Percentiles rank a stretch among this genome's conserved stretches.
Conservation (phyloP, 495 filamentous ascomycete species). For the Cercophora sp. region DNA sequence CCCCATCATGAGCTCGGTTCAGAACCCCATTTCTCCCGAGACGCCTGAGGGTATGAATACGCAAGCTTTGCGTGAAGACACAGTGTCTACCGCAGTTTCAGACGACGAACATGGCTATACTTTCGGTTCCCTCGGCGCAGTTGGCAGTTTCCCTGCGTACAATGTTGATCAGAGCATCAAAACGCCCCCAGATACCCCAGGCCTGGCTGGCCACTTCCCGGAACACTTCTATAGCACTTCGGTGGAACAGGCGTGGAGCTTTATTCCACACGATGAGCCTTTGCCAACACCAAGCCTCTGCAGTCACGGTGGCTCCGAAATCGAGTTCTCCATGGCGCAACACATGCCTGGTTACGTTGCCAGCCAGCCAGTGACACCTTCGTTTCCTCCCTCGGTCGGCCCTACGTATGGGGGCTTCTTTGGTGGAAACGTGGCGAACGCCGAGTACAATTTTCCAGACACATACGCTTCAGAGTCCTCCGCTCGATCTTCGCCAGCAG, state of each 20-base stretch:
- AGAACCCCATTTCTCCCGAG: constrained; percentile 33
- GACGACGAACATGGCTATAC: constrained; percentile 36
- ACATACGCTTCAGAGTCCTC: constrained; percentile 39
- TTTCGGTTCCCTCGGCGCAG: constrained; percentile 23
- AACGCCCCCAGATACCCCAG: constrained; percentile 46
- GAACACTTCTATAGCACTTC: constrained; percentile 29
- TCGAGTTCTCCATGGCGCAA: constrained; percentile 36
- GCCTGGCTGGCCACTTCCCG: constrained; percentile 30
- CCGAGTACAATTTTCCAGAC: constrained; percentile 42
- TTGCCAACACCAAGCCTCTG: constrained; percentile 42
- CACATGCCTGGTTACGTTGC: constrained; percentile 38
- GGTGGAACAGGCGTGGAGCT: constrained; percentile 29
- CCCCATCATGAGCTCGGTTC: constrained; percentile 31
- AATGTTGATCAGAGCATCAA: constrained; percentile 36
- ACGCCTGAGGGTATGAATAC: constrained; percentile 21
- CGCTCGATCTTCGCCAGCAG: constrained; percentile 38
- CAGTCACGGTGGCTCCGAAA: constrained; percentile 38
- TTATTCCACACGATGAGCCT: constrained; percentile 37
- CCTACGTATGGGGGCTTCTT: constrained; percentile 32
- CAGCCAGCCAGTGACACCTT: constrained; percentile 41
- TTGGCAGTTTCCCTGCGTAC: constrained; percentile 18
- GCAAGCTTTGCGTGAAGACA: constrained; percentile 29
- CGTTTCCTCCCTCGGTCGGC: constrained; percentile 36
- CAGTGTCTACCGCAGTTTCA: constrained; percentile 29
- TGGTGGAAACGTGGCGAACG: constrained; percentile 24